Evolutionary conservation across 495 filamentous ascomycete genomes (phyloP).

Genomic region (Bryoglossum gracile): DNA sequence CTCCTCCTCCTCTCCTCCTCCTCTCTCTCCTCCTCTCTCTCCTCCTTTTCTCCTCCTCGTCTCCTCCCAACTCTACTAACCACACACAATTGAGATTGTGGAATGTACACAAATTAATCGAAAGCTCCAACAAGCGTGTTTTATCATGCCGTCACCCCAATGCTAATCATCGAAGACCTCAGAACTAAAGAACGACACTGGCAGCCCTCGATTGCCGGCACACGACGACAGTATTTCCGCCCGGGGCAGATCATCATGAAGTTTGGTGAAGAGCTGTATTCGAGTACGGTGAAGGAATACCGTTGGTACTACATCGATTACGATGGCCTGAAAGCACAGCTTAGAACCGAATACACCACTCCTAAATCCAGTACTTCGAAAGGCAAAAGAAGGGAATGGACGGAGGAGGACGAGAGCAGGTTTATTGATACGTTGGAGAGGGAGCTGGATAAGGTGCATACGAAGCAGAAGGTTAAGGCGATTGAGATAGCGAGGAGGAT

Average conservation of each 20-base stretch:
- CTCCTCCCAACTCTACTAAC: not conserved
- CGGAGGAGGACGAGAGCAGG: slow-evolving; percentile 80
- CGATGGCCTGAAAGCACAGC: slow-evolving; percentile 79
- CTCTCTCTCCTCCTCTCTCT: not conserved
- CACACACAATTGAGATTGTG: not conserved
- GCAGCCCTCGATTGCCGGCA: slow-evolving; percentile 24
- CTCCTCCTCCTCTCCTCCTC: not conserved
- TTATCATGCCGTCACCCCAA: slow-evolving; percentile 12
- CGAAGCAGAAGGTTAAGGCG: slow-evolving; percentile 91
- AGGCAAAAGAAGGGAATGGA: slow-evolving; percentile 64
- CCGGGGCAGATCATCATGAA: slow-evolving; percentile 48
- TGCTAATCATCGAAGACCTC: slow-evolving; percentile 47
- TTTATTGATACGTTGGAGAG: slow-evolving; percentile 83
- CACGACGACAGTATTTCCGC: slow-evolving; percentile 29
- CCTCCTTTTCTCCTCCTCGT: not conserved
- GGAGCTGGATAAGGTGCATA: slow-evolving; percentile 94
- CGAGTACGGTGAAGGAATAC: slow-evolving; percentile 90
- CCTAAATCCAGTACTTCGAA: slow-evolving; percentile 39
- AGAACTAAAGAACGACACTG: slow-evolving; percentile 30
- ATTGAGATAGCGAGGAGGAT: slow-evolving; percentile 91
- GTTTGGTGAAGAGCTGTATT: slow-evolving; percentile 93
- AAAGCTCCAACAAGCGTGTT: no score
- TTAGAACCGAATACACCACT: slow-evolving; percentile 64
- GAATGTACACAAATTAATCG: not conserved
- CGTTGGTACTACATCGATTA: slow-evolving; percentile 97